Evolutionary conservation across 331 rosid genomes (phyloP).

Genomic region (Acacia concinna): DNA sequence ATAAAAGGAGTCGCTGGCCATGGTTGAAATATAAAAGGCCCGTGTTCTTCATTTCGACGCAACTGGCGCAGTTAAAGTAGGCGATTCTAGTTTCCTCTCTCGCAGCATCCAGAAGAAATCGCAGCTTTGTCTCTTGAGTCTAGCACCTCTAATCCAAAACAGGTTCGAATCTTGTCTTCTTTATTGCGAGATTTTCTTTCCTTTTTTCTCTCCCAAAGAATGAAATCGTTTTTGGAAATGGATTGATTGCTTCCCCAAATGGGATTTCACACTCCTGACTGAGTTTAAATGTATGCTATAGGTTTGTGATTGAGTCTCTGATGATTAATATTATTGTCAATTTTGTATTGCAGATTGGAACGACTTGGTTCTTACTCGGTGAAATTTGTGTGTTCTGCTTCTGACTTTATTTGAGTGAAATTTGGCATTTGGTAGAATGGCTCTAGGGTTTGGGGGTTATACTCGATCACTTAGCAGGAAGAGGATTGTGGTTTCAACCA

Average conservation of each 20-base stretch:
- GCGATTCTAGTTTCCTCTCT: not conserved
- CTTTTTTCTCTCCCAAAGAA: not conserved
- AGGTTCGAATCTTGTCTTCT: conserved; percentile 4
- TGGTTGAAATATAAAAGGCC: conserved; percentile 15
- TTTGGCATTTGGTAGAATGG: not conserved
- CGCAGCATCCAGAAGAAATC: not conserved
- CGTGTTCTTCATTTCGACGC: not conserved
- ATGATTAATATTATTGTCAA: not conserved
- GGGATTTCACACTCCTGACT: not conserved
- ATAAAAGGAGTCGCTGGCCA: not conserved
- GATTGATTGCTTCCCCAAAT: not conserved
- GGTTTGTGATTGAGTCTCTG: not conserved
- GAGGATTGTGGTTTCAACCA: conserved; percentile 48
- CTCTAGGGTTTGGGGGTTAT: conserved; percentile 49
- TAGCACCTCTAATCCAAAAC: not conserved
- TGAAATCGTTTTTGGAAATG: not conserved
- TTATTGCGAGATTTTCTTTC: not conserved
- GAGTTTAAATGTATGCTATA: not conserved
- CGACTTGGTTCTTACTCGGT: not conserved
- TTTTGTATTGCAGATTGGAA: conserved; percentile 12
- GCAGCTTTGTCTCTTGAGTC: conserved; percentile 14
- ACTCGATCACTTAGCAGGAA: conserved; percentile 57
- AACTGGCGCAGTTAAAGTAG: conserved; percentile 9
- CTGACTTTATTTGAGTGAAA: not conserved
- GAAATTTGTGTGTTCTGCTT: not conserved